Base-by-base conservation (phyloP, 768 basidiomycete genomes). In the Auricularia cornea region DNA sequence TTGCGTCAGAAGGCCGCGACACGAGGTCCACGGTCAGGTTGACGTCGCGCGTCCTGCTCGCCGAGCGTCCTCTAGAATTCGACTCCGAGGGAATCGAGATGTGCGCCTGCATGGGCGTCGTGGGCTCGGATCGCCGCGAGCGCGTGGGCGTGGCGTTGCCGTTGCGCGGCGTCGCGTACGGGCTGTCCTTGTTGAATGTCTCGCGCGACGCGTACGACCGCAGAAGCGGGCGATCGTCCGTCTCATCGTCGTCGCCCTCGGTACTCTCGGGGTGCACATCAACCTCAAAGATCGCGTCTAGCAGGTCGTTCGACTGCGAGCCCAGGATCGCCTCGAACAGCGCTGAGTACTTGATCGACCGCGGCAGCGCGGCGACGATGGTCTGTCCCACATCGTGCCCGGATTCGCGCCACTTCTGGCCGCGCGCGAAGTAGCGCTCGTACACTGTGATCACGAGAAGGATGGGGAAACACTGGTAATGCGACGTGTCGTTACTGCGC, bases 261-360 rank as follows among this genome's bases (percentile, higher is more conserved):
- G 57, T 38, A 8, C 41, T 41, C 18, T 60, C 62, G 30, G 48
- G 56, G 23, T 60, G 51, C 4, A 64, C 33, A 2, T 90, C 86
- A 2, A 88, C 82, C 62, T 89, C 87, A 68, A 94, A 92, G 51
- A 93, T 88, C 1, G 88, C 89, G 60, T 89, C 89, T 68, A 87
- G 88, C 20, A 93, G 68, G 64, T 88, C 84, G 60, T 79, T 82
- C 18, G 84, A 79, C 18, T 84, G 78, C 5, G 86, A 83, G 29
- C 91, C 89, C n/a, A 91, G 82, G 18, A 94, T 71, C 18, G 86
- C 86, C 67, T 92, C 91, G 16, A 92, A 72, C 51, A 92, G 74
- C 0, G 90, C 88, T 72, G 90, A 84, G 60, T 81, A 80, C 72
- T 87, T 90, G 68, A 93, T 82, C 51, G 83, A 83, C 38, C 87